Conservation (phyloP, 208 protist species). For the Crithidia expoeki region DNA sequence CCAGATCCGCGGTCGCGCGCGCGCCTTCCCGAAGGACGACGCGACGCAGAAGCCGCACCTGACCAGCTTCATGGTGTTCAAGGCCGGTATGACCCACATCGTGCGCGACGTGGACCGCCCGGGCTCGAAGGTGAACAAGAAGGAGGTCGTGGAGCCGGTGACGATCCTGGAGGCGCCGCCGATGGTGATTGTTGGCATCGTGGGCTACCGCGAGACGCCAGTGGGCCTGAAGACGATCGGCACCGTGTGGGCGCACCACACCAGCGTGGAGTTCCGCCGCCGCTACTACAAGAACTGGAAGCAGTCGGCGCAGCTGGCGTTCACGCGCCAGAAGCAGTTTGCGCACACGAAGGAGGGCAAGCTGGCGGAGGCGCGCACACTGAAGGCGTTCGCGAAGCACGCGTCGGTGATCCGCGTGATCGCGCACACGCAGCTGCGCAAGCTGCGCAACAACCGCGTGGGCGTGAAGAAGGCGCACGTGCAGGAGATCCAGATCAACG, state of each 20-base stretch:
- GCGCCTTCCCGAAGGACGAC: conserved; percentile 97
- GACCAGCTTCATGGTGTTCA: conserved; percentile 98
- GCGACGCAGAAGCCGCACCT: conserved; percentile 94
- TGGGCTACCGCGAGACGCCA: conserved; percentile 98
- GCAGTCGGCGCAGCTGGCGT: conserved; percentile 97
- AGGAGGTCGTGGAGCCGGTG: conserved; percentile 98
- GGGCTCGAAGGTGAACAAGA: conserved; percentile 97
- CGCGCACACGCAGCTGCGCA: no score
- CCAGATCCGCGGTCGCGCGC: conserved; percentile 93
- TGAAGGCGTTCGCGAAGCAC: no score
- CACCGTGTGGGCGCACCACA: conserved; percentile 98
- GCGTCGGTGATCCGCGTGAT: no score
- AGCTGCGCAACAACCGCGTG: no score
- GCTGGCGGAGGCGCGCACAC: no score
- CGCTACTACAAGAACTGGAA: conserved; percentile 99
- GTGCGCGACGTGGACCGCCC: conserved; percentile 97
- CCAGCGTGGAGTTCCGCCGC: conserved; percentile 94
- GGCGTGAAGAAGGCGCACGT: no score
- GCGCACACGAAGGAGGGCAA: conserved; percentile 89
- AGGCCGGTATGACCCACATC: conserved; percentile 99
- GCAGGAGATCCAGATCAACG: no score
- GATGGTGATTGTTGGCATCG: conserved; percentile 98
- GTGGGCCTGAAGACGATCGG: conserved; percentile 96
- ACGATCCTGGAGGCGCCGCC: conserved; percentile 99
- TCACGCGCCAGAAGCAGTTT: conserved; percentile 97